Conservation (phyloP, 2,329 filamentous ascomycete genomes). For the Fusarium subtropicale region DNA sequence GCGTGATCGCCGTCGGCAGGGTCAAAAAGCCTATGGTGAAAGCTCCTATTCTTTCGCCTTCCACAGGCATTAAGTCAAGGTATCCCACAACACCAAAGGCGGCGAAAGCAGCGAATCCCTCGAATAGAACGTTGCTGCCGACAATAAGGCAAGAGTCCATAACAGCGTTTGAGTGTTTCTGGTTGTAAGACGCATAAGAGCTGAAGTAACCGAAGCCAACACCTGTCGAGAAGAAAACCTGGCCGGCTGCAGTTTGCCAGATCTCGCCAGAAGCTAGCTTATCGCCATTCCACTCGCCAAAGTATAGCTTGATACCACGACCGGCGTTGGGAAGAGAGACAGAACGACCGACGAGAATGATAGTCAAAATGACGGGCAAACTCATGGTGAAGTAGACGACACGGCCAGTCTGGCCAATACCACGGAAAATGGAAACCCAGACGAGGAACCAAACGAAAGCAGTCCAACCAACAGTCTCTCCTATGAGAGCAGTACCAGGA, state of each 20-base stretch:
- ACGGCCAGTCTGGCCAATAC: slow-evolving; percentile 67
- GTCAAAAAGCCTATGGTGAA: slow-evolving; percentile 71
- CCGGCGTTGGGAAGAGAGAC: slow-evolving; percentile 65
- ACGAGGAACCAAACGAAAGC: slow-evolving; percentile 70
- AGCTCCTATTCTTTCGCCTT: slow-evolving; percentile 59
- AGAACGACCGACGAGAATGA: slow-evolving; percentile 66
- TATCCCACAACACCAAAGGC: slow-evolving; percentile 68
- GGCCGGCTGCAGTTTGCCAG: slow-evolving; percentile 70
- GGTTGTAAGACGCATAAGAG: slow-evolving; percentile 68
- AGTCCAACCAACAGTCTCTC: slow-evolving; percentile 69
- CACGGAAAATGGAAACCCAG: slow-evolving; percentile 69
- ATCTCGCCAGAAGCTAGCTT: slow-evolving; percentile 63
- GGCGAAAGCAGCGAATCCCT: slow-evolving; percentile 62
- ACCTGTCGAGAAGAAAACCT: slow-evolving; percentile 70
- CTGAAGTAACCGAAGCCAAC: slow-evolving; percentile 71
- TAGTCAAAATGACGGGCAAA: slow-evolving; percentile 66
- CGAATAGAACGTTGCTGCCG: slow-evolving; percentile 66
- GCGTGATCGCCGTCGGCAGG: slow-evolving; percentile 64
- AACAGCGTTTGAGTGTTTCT: slow-evolving; percentile 68
- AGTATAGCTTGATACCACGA: slow-evolving; percentile 62
- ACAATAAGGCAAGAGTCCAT: slow-evolving; percentile 69
- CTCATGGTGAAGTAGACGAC: slow-evolving; percentile 74
- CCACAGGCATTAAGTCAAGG: slow-evolving; percentile 52
- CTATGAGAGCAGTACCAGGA: slow-evolving; percentile 59
- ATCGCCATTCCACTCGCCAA: slow-evolving; percentile 60